Base-by-base conservation (phyloP, 2,329 filamentous ascomycete genomes). In the Epicoccum nigrum region DNA sequence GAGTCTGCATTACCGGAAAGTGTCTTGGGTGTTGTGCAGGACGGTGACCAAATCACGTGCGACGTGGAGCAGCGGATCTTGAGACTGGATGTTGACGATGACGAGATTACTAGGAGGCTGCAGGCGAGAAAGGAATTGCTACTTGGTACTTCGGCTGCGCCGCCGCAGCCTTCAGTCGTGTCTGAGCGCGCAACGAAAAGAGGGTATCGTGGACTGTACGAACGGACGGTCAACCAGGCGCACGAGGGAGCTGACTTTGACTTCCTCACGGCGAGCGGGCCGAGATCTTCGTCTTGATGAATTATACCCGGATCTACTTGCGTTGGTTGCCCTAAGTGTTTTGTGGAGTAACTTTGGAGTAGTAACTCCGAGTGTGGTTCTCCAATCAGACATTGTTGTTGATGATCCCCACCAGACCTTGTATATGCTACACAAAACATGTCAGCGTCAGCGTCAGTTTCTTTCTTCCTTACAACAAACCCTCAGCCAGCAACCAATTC, bases 151-250 rank as follows among this genome's bases (percentile, higher is more conserved):
- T 47, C 16, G 9, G 15, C 9, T 17, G 16, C 40, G 27, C 42
- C 37, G 16, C 20, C 49, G 17, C 38, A 52, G 19, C 49, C 43
- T 33, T 52, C 49, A 7, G 49, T 47, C 2, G 12, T 47, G 31
- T 43, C 49, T 19, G 38, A 46, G 20, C 49, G 43, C 17, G 43
- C 49, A 7, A 52, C 49, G 38, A 54, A 53, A 59, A 77, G 83
- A 59, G 84, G 84, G 0, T 87, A 86, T 68, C 71, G 81, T 1
- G 83, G 83, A 0, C 60, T 87, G 39, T 87, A 85, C 63, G 78
- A 84, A 76, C 72, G 82, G 5, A 76, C 75, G 13, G 84, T 86
- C 0, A 85, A 83, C 15, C 83, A 86, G 65, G 84, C 84, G 0
- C 77, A 86, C 55, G 60, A 77, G 2, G 84, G 84, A 0, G 82